Percentiles rank a stretch among this genome's conserved stretches.
These are phyloP conservation scores for Ilyonectria sp. DNA, from an alignment of 2,329 filamentous ascomycete species.

Conservation along the genomic window DNA sequence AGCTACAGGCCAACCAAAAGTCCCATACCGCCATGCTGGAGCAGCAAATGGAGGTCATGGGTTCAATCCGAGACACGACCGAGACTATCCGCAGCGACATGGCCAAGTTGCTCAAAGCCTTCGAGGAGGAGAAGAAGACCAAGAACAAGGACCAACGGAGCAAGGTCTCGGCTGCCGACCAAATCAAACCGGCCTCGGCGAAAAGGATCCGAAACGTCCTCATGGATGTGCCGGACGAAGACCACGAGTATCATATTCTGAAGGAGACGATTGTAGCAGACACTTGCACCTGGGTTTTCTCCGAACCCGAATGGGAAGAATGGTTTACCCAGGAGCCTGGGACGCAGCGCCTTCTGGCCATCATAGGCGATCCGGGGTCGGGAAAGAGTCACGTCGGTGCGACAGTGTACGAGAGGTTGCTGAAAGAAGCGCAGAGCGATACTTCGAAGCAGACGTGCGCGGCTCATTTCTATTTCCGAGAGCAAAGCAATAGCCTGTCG, in stretches of 20 bases:
- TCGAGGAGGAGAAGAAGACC: conserved; percentile 42
- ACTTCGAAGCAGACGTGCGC: conserved; percentile 39
- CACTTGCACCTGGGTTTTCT: conserved; percentile 51
- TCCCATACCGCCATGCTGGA: conserved; percentile 46
- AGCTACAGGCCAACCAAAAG: conserved; percentile 47
- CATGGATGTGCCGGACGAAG: conserved; percentile 39
- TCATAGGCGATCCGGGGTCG: conserved; percentile 49
- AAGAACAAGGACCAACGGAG: conserved; percentile 32
- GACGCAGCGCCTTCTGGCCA: conserved; percentile 42
- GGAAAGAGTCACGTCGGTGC: conserved; percentile 54
- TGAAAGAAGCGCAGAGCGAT: conserved; percentile 29
- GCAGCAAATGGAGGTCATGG: conserved; percentile 45
- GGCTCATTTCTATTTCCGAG: conserved; percentile 56
- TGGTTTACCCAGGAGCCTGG: conserved; percentile 42
- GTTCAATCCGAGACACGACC: conserved; percentile 46
- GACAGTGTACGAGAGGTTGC: conserved; percentile 39
- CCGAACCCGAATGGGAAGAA: conserved; percentile 46
- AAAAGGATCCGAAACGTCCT: conserved; percentile 46
- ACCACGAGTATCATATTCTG: conserved; percentile 46
- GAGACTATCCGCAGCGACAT: conserved; percentile 48
- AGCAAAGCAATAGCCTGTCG: conserved; percentile 48
- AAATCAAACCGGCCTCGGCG: conserved; percentile 41
- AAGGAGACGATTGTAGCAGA: conserved; percentile 50
- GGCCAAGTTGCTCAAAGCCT: conserved; percentile 46
- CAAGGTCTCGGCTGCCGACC: conserved; percentile 36